Base-by-base conservation (phyloP, 225 moss, liverwort and hornwort genomes). In the Polytrichum formosum region DNA sequence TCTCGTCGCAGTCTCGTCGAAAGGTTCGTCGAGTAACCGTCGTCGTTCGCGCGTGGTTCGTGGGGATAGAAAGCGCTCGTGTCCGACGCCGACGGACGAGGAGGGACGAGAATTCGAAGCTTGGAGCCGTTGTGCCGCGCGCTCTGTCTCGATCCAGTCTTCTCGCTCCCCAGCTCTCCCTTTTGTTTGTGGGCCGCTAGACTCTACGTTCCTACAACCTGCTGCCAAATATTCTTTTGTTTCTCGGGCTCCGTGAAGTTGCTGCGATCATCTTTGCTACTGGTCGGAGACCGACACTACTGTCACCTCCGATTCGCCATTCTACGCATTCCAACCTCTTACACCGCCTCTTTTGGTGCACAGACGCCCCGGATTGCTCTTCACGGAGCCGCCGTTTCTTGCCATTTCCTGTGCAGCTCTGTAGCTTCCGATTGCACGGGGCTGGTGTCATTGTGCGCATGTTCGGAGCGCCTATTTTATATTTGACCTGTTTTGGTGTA, bases 71-170 rank as follows among this genome's bases (percentile, higher is more conserved):
- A 73, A 58, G 10, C 20, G 9, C 0, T 53, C 66, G 30, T 5
- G 5, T 28, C 63, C 65, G 65, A 65, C 63, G 60, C 20, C 54
- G 73, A 56, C 54, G 74, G 69, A 74, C 77, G 74, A 72, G 62
- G 79, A 74, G 54, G 13, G 35, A 65, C 65, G 65, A 65, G 28
- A 65, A 65, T 65, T 65, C 21, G 65, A 65, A 65, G 63, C 22
- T 26, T 6, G 65, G 30, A 65, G 65, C 65, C 65, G 65, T 65
- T 65, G 65, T 22, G 21, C 20, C 59, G 21, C 59, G 7, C 59
- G 21, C 59, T 46, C 59, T 23, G 59, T 23, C 21, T 59, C 1
- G 21, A 21, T 22, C 59, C 21, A 46, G 46, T 59, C 9, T 25
- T 23, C 59, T 9, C 59, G 20, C 58, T 20, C 58, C 58, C 6